Conservation (phyloP, 1,284 basidiomycete genomes). For the Athelia sp. region DNA sequence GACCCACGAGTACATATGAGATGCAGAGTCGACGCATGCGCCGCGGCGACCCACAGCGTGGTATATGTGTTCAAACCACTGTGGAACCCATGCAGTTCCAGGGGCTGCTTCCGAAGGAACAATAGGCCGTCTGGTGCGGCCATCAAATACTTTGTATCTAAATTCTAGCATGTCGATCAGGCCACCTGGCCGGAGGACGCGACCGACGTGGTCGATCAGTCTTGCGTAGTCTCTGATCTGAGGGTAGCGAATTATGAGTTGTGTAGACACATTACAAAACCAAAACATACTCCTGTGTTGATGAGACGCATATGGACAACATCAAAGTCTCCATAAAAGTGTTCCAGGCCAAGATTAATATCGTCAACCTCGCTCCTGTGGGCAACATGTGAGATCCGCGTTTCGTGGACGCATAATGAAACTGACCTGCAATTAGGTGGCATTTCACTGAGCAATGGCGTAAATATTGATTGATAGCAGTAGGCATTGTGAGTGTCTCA, state of each 20-base stretch:
- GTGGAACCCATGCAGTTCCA: conserved; percentile 28
- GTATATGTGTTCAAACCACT: conserved; percentile 51
- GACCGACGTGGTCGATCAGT: neutral
- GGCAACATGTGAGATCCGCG: conserved; percentile 3
- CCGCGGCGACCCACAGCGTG: conserved; percentile 50
- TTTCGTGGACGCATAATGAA: conserved; percentile 3
- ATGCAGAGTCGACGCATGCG: conserved; percentile 57
- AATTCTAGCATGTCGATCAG: conserved; percentile 1
- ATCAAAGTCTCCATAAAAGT: conserved; percentile 73
- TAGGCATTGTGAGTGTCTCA: conserved; percentile 27
- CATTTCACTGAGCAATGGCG: conserved; percentile 39
- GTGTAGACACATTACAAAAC: too few species aligned
- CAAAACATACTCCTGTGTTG: conserved; percentile 53
- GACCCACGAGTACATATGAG: conserved; percentile 49
- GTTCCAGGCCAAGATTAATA: conserved; percentile 75
- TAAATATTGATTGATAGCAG: neutral
- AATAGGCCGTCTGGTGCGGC: neutral
- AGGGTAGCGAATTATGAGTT: too few species aligned
- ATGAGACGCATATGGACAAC: conserved; percentile 68
- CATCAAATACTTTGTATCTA: neutral
- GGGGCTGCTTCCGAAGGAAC: neutral
- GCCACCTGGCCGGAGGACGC: neutral
- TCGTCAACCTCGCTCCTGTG: conserved; percentile 75
- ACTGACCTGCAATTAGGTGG: conserved; percentile 63
- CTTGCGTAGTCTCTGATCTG: conserved; percentile 1